Base-by-base conservation (phyloP, 345 rosid genomes). In the Gossypium ekmanianum region DNA sequence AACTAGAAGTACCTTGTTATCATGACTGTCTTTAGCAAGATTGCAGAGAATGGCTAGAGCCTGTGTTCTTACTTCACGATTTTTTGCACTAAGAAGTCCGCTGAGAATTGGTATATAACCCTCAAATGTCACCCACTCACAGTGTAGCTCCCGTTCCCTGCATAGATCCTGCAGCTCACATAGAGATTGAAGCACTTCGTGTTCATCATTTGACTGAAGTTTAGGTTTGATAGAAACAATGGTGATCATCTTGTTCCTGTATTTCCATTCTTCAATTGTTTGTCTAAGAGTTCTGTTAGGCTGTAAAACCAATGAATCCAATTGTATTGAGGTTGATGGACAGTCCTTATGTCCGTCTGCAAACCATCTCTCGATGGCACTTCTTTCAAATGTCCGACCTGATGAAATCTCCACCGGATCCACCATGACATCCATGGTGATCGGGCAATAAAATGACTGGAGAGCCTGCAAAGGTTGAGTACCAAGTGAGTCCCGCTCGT, bases 401-500 rank as follows among this genome's bases (percentile, higher is more conserved):
- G 76, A 66, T 12, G 79, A 79, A 39, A 44, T 76, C 74, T 79
- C 82, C 74, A 79, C 82, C 3, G 82, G 82, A 55, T 79, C 79
- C 26, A 27, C 75, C 82, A 79, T 79, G 34, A 79, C 70, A 67
- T 57, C 74, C 63, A 54, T 66, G 61, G 82, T 79, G 47, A 79
- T 75, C 2, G 79, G 79, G 66, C 82, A 79, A 48, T n/a, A 72
- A 75, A 79, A 79, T 11, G 82, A 71, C 34, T 51, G 50, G 18
- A 79, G 76, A 72, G 79, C 76, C 34, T 71, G 74, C 68, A 79
- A 58, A 9, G 74, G 74, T 72, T 76, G 76, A 61, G 43, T 72
- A 27, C 76, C 51, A 39, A 79, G 64, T 51, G 58, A 76, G 54
- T 66, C 73, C 39, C 77, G 12, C 43, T 66, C 56, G 17, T 43